Evolutionary conservation across 352 stramenopile genomes (phyloP), one percentile per base, ranked within the genome.

Genomic region (Globisporangium nodosum): DNA sequence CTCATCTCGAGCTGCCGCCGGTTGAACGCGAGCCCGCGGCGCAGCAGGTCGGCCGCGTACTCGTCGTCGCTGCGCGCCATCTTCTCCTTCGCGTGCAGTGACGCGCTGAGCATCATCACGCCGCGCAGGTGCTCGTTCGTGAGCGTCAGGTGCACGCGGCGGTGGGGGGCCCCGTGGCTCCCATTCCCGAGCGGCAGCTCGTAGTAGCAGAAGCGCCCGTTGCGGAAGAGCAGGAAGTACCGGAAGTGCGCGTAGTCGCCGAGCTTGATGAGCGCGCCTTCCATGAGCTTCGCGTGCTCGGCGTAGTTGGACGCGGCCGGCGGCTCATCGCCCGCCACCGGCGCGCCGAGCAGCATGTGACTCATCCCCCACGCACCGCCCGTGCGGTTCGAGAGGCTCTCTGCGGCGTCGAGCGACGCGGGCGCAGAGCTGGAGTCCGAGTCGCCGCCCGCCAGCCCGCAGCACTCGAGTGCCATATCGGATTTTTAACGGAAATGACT

Each of bases 181-280:
- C 64, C 49, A 4, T 73, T 62, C 20, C 76, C 74, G 64, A 94
- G 85, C 18, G 81, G 80, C 52, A 94, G 66, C 64, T 94, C 84
- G 63, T 94, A 94, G 70, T 94, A 94, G 74, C 83, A 92, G 61
- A 94, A 87, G 51, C 81, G 76, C 35, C 84, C 84, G 50, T 90
- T 91, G 56, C 81, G 78, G 61, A 81, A 91, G 7, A 94, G 79
- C 50, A 91, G 55, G 56, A 94, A 94, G 68, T 94, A 94, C 18
- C 84, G 81, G 59, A 89, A 94, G 58, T 92, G 84, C 67, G 84
- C 81, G 64, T 94, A 94, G 64, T 94, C 84, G 56, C 84, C 84
- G 37, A 90, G 66, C 62, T 94, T 94, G 63, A 94, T 94, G 43
- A 94, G 76, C 50, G 84, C 74, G 21, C 84, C 84, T 50, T 94